Evolutionary conservation across 345 rosid genomes (phyloP).

Genomic region (Combretum micranthum): DNA sequence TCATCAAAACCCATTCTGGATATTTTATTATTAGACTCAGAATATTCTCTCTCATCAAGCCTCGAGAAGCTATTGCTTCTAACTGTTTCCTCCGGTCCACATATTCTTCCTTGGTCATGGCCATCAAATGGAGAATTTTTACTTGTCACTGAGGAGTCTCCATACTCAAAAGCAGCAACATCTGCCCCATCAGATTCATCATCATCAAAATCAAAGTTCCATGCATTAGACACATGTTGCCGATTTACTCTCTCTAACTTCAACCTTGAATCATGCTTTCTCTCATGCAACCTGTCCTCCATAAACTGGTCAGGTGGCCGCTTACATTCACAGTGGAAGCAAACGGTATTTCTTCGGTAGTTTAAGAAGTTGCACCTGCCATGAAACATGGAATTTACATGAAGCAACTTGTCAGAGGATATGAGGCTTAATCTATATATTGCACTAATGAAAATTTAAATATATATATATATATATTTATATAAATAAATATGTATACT

Average conservation of each 20-base stretch:
- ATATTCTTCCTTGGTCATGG: conserved; percentile 25
- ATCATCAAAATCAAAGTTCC: conserved; percentile 98
- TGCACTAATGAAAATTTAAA: too few species aligned
- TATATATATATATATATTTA: too few species aligned
- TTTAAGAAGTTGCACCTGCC: conserved; percentile 97
- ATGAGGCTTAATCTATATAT: too few species aligned
- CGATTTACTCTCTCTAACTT: conserved; percentile 37
- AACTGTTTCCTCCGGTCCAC: conserved; percentile 30
- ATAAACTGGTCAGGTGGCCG: conserved; percentile 71
- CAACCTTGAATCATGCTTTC: conserved; percentile 31
- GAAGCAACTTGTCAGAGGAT: too few species aligned
- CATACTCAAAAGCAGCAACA: conserved; percentile 87
- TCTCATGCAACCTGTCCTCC: conserved; percentile 53
- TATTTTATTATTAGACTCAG: conserved; percentile 29
- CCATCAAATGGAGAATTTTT: conserved; percentile 22
- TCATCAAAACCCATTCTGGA: conserved; percentile 75
- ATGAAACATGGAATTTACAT: conserved; percentile 5
- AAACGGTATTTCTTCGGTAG: conserved; percentile 83
- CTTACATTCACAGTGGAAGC: conserved; percentile 97
- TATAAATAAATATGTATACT: too few species aligned
- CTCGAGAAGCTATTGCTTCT: conserved; percentile 20
- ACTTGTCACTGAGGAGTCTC: conserved; percentile 44
- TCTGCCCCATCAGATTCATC: conserved; percentile 98
- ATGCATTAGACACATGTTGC: conserved; percentile 69
- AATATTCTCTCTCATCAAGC: conserved; percentile 28